Conservation (phyloP, 2,329 filamentous ascomycete species). For the Exophiala lecanii-corni region DNA sequence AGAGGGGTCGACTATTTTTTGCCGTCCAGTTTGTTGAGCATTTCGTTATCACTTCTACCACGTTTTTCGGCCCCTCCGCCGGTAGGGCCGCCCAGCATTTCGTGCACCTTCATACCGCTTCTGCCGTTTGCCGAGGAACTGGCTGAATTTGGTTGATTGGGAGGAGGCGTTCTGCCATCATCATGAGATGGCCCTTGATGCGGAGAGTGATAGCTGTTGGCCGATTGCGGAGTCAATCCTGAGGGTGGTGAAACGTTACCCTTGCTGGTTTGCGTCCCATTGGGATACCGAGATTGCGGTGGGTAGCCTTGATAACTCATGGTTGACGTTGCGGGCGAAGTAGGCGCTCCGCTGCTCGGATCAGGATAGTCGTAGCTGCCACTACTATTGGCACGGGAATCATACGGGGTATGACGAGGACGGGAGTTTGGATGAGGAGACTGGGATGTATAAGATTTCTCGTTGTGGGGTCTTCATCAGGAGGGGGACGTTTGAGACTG, state of each 20-base stretch:
- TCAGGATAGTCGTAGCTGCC: slow-evolving; percentile 44
- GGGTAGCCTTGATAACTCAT: slow-evolving; percentile 40
- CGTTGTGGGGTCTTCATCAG: slow-evolving; percentile 28
- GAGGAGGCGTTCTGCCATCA: slow-evolving; percentile 37
- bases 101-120: slow-evolving; percentile 44
- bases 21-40: slow-evolving; percentile 38
- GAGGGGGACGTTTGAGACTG: slow-evolving; percentile 34
- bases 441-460: slow-evolving; percentile 31
- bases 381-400: slow-evolving; percentile 34
- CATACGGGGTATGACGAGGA: slow-evolving; percentile 35
- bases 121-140: slow-evolving; percentile 31
- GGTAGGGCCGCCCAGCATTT: slow-evolving; percentile 41
- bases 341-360: slow-evolving; percentile 43
- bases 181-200: slow-evolving; percentile 30
- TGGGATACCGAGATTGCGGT: slow-evolving; percentile 38
- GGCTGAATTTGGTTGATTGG: slow-evolving; percentile 33
- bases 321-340: slow-evolving; percentile 41
- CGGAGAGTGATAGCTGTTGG: slow-evolving; percentile 42
- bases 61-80: slow-evolving; percentile 28
- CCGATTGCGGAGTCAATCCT: slow-evolving; percentile 37
- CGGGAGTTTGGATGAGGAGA: slow-evolving; percentile 35
- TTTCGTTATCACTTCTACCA: slow-evolving; percentile 46
- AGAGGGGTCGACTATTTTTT: slow-evolving; percentile 23
- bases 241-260: slow-evolving; percentile 24
- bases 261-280: slow-evolving; percentile 24